Conservation (phyloP, 192 early-diverging fungal species). For the Backusella macrospora region DNA sequence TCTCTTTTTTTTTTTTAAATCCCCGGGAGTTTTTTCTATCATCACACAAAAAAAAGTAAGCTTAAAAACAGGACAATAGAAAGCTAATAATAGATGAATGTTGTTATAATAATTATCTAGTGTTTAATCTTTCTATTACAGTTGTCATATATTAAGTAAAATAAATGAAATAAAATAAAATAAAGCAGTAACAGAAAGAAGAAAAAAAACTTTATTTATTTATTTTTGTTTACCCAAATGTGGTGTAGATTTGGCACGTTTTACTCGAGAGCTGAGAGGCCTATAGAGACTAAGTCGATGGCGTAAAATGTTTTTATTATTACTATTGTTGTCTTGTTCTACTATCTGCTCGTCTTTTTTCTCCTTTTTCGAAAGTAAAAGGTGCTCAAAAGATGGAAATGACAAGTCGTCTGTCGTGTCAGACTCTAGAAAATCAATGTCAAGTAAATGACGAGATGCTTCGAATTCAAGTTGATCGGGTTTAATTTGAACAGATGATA, state of each 20-base stretch:
- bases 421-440: slow-evolving; percentile 6
- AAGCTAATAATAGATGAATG: too few species aligned
- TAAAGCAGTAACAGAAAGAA: not conserved
- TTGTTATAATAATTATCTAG: too few species aligned
- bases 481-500: not conserved
- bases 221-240: not conserved
- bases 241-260: slow-evolving; percentile 13
- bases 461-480: slow-evolving; percentile 7
- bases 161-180: slow-evolving; percentile 1
- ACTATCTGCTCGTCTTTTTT: not conserved
- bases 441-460: slow-evolving; percentile 9
- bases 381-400: slow-evolving; percentile 13
- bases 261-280: not conserved
- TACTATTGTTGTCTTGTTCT: not conserved
- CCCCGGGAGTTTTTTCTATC: too few species aligned
- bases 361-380: not conserved
- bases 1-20: too few species aligned
- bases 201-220: slow-evolving; percentile 15
- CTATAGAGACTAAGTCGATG: not conserved
- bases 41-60: too few species aligned
- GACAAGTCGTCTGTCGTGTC: slow-evolving; percentile 3
- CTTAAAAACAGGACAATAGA: too few species aligned
- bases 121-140: not conserved
- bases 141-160: not conserved
- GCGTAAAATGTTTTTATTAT: not conserved